Evolutionary conservation across 805 yeast genomes (phyloP), one percentile per base, ranked within the genome.

Genomic region (Blastobotrys chiropterorum): DNA sequence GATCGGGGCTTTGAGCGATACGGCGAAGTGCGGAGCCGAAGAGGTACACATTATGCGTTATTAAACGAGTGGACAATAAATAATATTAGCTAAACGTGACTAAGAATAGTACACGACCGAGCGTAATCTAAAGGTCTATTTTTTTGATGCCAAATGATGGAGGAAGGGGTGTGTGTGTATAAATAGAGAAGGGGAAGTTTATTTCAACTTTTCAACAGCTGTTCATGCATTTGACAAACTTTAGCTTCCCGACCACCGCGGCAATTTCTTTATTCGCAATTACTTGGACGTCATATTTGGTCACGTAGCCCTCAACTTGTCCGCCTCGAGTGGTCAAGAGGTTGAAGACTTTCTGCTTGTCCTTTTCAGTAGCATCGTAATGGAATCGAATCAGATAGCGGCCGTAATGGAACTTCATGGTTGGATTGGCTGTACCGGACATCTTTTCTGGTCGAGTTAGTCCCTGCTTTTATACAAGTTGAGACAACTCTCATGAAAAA

Each of bases 211-310:
- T 15, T 46, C 26, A 46, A 15, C 49, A 46, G 14, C 43, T 16
- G n/a, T 40, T 41, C 49, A 46, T 46, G 42, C 49, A 20, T 20
- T 38, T 34, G 39, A 46, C 49, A 30, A 19, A 31, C n/a, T 4
- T n/a, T 14, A 15, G 17, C 31, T 34, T 34, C 14, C 19, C 16
- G 11, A 46, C 26, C 14, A 20, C 22, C n/a, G 43, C 49, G 3
- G 49, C 49, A 46, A 46, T 46, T 13, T 46, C 49, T 30, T 38
- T 34, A 38, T 46, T 46, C 20, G 49, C 49, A 34, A 46, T 38
- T 8, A 46, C 49, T 20, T 46, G 49, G 19, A 46, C n/a, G 41
- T 46, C 49, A 19, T 34, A 38, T 2, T 31, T 30, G 31, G 49
- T 46, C 30, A 46, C 43, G n/a, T 21, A n/a, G 21, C 43, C 42